Percentiles rank a stretch among this genome's conserved stretches.
phyloP scores from a whole-genome alignment of 352 stramenopile genomes.

The Globisporangium megalacanthum region DNA sequence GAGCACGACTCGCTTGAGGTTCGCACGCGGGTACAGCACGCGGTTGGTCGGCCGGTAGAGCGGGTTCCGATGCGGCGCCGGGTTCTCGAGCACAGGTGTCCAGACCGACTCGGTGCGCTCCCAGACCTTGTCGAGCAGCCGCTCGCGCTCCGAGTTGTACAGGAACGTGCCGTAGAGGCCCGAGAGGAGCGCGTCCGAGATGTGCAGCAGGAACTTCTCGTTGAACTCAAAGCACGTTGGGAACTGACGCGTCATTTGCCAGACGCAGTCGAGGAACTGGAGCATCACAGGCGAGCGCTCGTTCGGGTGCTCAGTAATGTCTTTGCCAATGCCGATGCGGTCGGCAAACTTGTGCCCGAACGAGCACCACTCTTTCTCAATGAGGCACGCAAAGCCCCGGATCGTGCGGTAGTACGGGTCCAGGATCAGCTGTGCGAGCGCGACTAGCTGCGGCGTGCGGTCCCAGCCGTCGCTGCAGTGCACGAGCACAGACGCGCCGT shows the following conservation, averaged over 20 bases:
- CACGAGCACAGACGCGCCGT: conserved; percentile 76
- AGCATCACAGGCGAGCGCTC: conserved; percentile 84
- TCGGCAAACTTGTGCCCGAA: conserved; percentile 91
- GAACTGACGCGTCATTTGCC: conserved; percentile 86
- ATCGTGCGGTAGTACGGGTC: conserved; percentile 86
- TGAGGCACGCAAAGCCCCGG: conserved; percentile 70
- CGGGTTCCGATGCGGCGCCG: conserved; percentile 59
- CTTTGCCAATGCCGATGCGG: conserved; percentile 74
- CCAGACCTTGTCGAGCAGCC: conserved; percentile 81
- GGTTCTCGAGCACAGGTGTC: conserved; percentile 72
- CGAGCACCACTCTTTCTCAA: conserved; percentile 86
- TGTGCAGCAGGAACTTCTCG: conserved; percentile 78
- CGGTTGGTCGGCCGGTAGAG: conserved; percentile 75
- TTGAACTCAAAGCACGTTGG: conserved; percentile 88
- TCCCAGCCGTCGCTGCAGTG: conserved; percentile 88
- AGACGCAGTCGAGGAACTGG: conserved; percentile 85
- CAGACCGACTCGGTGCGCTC: conserved; percentile 82
- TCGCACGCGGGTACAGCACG: conserved; percentile 80
- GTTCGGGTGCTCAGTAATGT: conserved; percentile 72
- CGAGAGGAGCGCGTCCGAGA: conserved; percentile 75
- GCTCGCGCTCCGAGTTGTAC: conserved; percentile 82
- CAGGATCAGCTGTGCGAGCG: conserved; percentile 77
- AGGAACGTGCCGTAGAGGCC: conserved; percentile 79
- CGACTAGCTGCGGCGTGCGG: conserved; percentile 77
- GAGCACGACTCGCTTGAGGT: conserved; percentile 81